phyloP scores from a whole-genome alignment of 768 basidiomycete species.

The Jaapia argillacea region DNA sequence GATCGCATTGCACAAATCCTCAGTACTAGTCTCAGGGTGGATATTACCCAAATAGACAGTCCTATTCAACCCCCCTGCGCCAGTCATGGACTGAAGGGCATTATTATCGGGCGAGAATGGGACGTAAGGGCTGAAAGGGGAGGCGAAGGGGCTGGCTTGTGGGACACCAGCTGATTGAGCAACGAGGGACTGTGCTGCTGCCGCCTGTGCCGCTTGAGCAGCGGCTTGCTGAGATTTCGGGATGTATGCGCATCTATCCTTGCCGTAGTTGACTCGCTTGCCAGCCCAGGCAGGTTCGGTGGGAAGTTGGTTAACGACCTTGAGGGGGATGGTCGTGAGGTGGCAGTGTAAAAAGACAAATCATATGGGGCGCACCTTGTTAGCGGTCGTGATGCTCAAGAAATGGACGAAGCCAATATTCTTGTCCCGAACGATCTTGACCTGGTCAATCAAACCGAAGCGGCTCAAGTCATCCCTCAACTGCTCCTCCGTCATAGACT shows the following conservation, averaged over 20 bases:
- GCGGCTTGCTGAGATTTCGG: slow-evolving; percentile 92
- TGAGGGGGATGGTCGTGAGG: not conserved
- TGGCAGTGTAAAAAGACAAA: not conserved
- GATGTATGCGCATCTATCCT: slow-evolving; percentile 96
- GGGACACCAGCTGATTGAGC: slow-evolving; percentile 36
- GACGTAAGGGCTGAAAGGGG: slow-evolving; percentile 39
- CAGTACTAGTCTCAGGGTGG: slow-evolving; percentile 89
- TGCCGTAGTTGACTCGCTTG: slow-evolving; percentile 96
- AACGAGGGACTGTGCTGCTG: slow-evolving; percentile 68
- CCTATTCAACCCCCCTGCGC: slow-evolving; percentile 63
- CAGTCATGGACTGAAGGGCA: slow-evolving; percentile 21
- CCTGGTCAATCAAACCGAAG: slow-evolving; percentile 96
- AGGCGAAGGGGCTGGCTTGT: slow-evolving; percentile 27
- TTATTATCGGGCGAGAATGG: slow-evolving; percentile 35
- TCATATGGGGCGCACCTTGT: slow-evolving; percentile 54
- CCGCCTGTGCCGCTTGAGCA: slow-evolving; percentile 78
- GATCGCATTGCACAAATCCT: slow-evolving; percentile 94
- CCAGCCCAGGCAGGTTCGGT: slow-evolving; percentile 91
- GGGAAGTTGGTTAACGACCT: slow-evolving; percentile 92
- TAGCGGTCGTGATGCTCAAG: slow-evolving; percentile 88
- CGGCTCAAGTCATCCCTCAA: slow-evolving; percentile 84
- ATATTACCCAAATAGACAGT: slow-evolving; percentile 96
- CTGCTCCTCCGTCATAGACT: slow-evolving; percentile 83
- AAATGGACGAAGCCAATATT: slow-evolving; percentile 99
- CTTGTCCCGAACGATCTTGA: slow-evolving; percentile 99